These are phyloP conservation scores for Mycena sanguinolenta DNA, from an alignment of 768 basidiomycete genomes.

Conservation along the genomic window DNA sequence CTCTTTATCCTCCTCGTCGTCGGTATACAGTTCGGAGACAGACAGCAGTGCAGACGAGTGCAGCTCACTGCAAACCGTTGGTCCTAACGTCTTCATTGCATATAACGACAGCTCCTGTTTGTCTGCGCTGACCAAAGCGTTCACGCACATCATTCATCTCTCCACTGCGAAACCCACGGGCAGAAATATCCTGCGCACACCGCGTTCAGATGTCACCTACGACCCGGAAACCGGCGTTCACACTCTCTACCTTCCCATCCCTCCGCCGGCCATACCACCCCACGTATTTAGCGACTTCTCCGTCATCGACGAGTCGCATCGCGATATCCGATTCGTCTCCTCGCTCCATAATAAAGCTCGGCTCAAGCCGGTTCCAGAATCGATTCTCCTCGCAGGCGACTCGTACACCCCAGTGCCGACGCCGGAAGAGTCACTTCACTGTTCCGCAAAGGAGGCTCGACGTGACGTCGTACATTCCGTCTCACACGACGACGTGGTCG, in stretches of 20 bases:
- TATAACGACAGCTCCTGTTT: constrained; percentile 12
- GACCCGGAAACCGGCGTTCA: constrained; percentile 13
- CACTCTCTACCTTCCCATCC: constrained; percentile 27
- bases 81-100: constrained; percentile 31
- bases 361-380: background rate
- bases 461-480: background rate
- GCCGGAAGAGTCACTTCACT: background rate
- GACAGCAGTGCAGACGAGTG: background rate
- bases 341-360: background rate
- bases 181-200: background rate
- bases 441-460: background rate
- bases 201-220: constrained; percentile 2
- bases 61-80: constrained; percentile 13
- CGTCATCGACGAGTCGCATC: constrained; percentile 13
- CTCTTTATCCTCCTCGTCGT: background rate
- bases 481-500: constrained; percentile 19
- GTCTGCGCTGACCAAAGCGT: constrained; percentile 14
- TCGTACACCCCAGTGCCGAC: background rate
- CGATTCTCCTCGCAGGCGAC: background rate
- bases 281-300: background rate
- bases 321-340: constrained; percentile 9
- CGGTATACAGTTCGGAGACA: background rate
- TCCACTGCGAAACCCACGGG: constrained; percentile 1
- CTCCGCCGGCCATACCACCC: background rate
- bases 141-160: constrained; percentile 30